Base-by-base conservation (phyloP, 495 filamentous ascomycete species). In the Antarctomyces pellizariae region DNA sequence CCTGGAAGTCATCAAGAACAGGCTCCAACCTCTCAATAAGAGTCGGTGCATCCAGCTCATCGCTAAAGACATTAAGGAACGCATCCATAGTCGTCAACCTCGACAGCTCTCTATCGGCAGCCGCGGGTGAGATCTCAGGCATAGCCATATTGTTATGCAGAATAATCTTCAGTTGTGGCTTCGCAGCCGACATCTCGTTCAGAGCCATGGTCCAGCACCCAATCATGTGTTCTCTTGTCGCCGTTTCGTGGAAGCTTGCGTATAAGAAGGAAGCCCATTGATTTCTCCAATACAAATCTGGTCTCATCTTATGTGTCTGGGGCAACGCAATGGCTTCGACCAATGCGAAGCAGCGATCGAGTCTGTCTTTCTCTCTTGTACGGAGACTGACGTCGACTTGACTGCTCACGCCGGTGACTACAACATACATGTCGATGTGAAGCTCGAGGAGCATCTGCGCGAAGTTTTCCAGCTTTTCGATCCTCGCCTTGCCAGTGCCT, bases 61-160 rank as follows among this genome's bases (percentile, higher is more conserved):
- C 56, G 7, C 61, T 56, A 36, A 93, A 92, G 0, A 99, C 64
- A 16, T 67, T 73, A 33, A 75, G 56, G 49, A 99, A 95, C 48
- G 92, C 95, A 39, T 91, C 89, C 66, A 86, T 82, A 0, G 82
- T 95, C 8, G 76, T 90, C 8, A 95, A 54, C 41, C 80, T 76
- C 24, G 76, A 77, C 14, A 91, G 75, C 40, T 99, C 86, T 16
- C 79, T 69, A 24, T 91, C 80, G 7, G 83, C 68, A 2, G 76
- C 75, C 7, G 57, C 59, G 3, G 60, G 54, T 0, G 89, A 93
- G 10, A 99, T 57, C 42, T 93, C 79, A 0, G 82, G 70, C 69
- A 99, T 91, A 21, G 75, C 58, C 1, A 63, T 62, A 40, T 89
- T 93, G 38, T 95, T 95, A 9, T 69, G 67, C 4, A 97, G 59